Evolutionary conservation across 495 filamentous ascomycete genomes (phyloP), one percentile per base, ranked within the genome.

Genomic region (Penicillium turbatum): DNA sequence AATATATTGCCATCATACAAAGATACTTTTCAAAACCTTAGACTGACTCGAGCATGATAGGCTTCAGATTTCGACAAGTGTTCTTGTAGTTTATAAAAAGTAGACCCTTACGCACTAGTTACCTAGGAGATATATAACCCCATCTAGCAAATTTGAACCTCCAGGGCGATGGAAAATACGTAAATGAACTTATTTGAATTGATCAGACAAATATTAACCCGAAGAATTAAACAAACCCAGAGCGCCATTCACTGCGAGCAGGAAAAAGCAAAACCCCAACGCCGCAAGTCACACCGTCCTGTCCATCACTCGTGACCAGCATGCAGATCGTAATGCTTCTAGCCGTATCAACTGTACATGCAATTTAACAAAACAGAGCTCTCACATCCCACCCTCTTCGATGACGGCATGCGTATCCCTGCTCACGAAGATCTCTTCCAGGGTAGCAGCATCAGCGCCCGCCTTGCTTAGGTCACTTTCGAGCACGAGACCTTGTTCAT

Each of bases 401-500:
- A 74, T 56, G 46, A 77, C 53, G 6, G 74, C 74, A 19, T 72
- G 66, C 7, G 54, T 45, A 55, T 77, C 74, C 39, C 62, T 68
- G 27, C 55, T 59, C 16, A 77, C 71, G 43, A 72, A 77, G 41
- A 77, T 77, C 49, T 77, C 74, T 57, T 77, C 74, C 13, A 77
- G 42, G 19, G 42, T 65, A 13, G 64, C 64, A 12, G 57, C 63
- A 17, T 63, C 63, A 35, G 56, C 51, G 37, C 53, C 56, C 17
- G 60, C 62, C 50, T 63, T 56, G 38, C 49, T 55, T 24, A 78
- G 72, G 51, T 80, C 73, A 45, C 79, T 81, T 47, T 78, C 69
- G 17, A 86, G 65, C 24, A 87, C 77, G 48, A 99, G 78, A 5
- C 95, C 95, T 72, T 96, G 95, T 70, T 99, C 95, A 71, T 99